Evolutionary conservation across 768 basidiomycete genomes (phyloP).

Genomic region (Suillus lakei): DNA sequence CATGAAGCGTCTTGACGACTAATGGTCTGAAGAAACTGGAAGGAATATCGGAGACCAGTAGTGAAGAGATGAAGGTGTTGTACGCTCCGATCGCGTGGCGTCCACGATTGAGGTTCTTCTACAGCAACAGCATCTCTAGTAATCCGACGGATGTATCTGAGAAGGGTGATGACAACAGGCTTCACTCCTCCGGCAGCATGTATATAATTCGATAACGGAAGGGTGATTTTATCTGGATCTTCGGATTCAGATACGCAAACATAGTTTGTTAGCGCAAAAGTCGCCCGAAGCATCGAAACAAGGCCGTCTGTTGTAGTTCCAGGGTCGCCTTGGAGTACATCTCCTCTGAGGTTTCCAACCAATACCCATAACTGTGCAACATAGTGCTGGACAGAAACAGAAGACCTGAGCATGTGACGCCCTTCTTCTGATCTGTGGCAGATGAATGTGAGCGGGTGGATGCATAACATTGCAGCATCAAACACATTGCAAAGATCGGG

Average conservation of each 20-base stretch:
- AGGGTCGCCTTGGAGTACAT: background rate
- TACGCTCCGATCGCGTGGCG: background rate
- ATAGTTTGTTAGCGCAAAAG: background rate
- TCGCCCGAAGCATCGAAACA: background rate
- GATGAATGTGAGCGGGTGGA: background rate
- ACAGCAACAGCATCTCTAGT: background rate
- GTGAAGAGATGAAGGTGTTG: background rate
- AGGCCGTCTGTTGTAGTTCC: background rate
- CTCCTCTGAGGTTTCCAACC: background rate
- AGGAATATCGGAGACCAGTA: background rate
- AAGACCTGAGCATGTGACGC: background rate
- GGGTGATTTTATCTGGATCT: background rate
- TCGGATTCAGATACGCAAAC: background rate
- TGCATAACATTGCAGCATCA: background rate
- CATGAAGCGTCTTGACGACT: background rate
- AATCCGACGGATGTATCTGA: background rate
- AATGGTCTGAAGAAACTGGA: background rate
- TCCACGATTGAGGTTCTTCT: conserved; percentile 1
- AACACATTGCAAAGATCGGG: background rate
- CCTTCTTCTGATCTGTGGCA: background rate
- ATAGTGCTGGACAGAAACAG: conserved; percentile 1
- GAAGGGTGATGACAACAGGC: background rate
- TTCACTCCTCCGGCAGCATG: background rate
- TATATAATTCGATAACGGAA: background rate
- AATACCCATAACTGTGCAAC: background rate